These are phyloP conservation scores for Moelleriella libera DNA, from an alignment of 2,329 filamentous ascomycete genomes.

Conservation along the genomic window DNA sequence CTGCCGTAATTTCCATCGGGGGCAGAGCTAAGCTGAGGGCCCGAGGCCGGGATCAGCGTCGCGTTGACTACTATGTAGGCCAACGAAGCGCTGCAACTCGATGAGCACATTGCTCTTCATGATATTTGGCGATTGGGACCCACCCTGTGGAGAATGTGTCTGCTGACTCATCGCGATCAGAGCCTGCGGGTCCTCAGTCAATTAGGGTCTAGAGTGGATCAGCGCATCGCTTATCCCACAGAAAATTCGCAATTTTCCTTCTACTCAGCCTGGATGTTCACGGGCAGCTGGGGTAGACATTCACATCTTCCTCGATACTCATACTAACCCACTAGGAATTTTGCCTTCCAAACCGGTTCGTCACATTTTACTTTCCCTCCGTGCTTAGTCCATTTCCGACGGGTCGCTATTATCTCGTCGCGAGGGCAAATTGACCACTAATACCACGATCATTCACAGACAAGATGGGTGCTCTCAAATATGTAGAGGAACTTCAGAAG, in stretches of 20 bases:
- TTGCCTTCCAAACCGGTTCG: constrained; percentile 22
- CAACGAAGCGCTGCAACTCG: too few species aligned
- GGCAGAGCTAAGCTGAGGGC: too few species aligned
- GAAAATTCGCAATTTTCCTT: constrained; percentile 19
- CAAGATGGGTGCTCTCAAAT: constrained; percentile 99
- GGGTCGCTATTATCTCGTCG: too few species aligned
- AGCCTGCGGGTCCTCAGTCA: constrained; percentile 7
- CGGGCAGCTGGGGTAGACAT: too few species aligned
- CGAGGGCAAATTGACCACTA: too few species aligned
- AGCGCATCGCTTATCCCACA: constrained; percentile 24
- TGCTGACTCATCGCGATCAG: constrained; percentile 11
- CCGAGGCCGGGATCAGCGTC: too few species aligned
- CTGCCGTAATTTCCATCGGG: constrained; percentile 4
- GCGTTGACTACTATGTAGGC: too few species aligned
- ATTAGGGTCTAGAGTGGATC: constrained; percentile 12
- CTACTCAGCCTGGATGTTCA: neutral
- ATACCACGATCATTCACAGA: constrained; percentile 17
- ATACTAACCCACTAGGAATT: constrained; percentile 23
- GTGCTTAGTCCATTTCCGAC: too few species aligned
- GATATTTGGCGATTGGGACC: too few species aligned
- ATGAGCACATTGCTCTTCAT: too few species aligned
- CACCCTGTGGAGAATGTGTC: too few species aligned
- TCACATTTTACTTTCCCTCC: constrained; percentile 3
- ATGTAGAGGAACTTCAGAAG: constrained; percentile 99
- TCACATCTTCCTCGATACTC: too few species aligned